Conservation (phyloP, 139 green algal genomes). For the Nannochloris sp. region DNA sequence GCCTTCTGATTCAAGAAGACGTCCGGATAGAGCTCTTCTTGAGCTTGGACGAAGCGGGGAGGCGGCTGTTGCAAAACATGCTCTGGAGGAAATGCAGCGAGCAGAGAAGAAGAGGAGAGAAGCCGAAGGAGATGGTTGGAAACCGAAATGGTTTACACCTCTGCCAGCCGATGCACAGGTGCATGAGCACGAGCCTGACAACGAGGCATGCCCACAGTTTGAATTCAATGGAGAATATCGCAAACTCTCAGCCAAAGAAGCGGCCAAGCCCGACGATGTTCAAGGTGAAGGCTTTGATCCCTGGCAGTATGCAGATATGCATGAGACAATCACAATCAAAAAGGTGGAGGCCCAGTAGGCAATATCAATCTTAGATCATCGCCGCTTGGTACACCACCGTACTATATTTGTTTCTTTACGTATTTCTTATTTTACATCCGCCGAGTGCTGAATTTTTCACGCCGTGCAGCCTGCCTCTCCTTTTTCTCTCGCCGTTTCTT, state of each 20-base stretch:
- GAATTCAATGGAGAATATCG: slow-evolving; percentile 47
- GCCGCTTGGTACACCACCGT: too few species aligned
- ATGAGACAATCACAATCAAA: slow-evolving; percentile 27
- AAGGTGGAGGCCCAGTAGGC: slow-evolving; percentile 1
- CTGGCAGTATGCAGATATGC: slow-evolving; percentile 62
- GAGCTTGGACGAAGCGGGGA: slow-evolving; percentile 40
- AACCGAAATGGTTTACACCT: slow-evolving; percentile 61
- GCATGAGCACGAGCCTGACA: slow-evolving; percentile 33
- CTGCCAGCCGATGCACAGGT: slow-evolving; percentile 27
- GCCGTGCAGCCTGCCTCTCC: slow-evolving; percentile 25
- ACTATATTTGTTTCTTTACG: too few species aligned
- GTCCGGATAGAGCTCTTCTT: slow-evolving; percentile 48
- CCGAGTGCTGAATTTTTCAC: slow-evolving; percentile 19
- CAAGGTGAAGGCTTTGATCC: slow-evolving; percentile 56
- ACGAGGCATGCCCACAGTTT: slow-evolving; percentile 55
- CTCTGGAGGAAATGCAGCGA: slow-evolving; percentile 70
- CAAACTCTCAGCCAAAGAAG: slow-evolving; percentile 3
- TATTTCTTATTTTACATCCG: neutral
- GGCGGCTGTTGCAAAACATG: slow-evolving; percentile 60
- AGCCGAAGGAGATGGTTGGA: slow-evolving; percentile 40
- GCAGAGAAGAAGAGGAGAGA: slow-evolving; percentile 49
- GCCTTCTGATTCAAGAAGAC: slow-evolving; percentile 64
- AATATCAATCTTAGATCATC: neutral
- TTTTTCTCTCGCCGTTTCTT: slow-evolving; percentile 37
- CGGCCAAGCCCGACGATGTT: slow-evolving; percentile 25